Percentiles rank a stretch among this genome's conserved stretches.
Evolutionary conservation across 2,329 filamentous ascomycete species (phyloP).

Genomic region (Ophiostoma himal-ulmi): DNA sequence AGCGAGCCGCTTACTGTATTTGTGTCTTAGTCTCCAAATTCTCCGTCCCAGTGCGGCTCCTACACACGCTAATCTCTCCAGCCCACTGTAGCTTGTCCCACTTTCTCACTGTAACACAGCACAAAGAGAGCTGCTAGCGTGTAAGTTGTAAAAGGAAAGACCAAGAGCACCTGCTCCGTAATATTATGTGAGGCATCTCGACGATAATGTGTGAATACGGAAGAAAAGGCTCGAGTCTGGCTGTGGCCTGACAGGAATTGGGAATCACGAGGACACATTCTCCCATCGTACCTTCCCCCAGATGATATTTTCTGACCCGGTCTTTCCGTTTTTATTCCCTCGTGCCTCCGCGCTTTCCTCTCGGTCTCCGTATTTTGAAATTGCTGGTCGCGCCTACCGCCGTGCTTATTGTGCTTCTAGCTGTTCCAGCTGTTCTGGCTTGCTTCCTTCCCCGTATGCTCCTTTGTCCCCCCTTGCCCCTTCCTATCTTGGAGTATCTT

Average conservation of each 20-base stretch:
- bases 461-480: constrained; percentile 4
- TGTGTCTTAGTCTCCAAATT: neutral
- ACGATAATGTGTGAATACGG: constrained; percentile 4
- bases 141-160: constrained; percentile 16
- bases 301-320: neutral
- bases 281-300: neutral
- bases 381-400: constrained; percentile 7
- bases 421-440: neutral
- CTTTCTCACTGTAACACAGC: neutral
- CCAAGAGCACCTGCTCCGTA: neutral
- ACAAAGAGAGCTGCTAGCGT: neutral
- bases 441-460: constrained; percentile 4
- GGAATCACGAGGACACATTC: neutral
- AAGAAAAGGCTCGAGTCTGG: neutral
- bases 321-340: constrained; percentile 3
- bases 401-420: neutral
- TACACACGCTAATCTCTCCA: neutral
- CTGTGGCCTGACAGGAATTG: neutral
- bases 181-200: neutral
- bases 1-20: constrained; percentile 8
- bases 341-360: constrained; percentile 6
- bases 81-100: neutral
- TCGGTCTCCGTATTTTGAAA: neutral
- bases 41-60: constrained; percentile 1
- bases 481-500: neutral